Evolutionary conservation across 108 stramenopile genomes (phyloP), one percentile per base, ranked within the genome.

Genomic region (Cyclotella choctawhatcheeana): DNA sequence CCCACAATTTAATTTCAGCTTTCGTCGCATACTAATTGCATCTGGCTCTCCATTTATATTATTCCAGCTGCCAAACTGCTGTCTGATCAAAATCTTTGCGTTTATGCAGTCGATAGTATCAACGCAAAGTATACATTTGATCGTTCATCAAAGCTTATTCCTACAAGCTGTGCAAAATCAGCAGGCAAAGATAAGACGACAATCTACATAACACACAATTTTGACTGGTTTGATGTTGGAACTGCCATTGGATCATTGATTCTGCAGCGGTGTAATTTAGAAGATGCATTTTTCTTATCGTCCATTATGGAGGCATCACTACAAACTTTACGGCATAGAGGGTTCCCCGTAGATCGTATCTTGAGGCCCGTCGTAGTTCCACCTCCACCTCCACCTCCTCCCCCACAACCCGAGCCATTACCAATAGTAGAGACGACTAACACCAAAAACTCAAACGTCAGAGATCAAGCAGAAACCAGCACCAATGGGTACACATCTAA

Each of bases 201-300:
- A 0, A 67, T 92, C 10, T 88, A 72, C 30, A 75, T 89, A 6
- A 89, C 88, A 2, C 30, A 62, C 32, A 67, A 87, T 40, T 88
- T 87, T 25, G 89, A 90, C 53, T 84, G 81, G 79, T 92, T 92
- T 73, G 91, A 92, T 76, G 87, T 92, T 13, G 91, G 89, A 4
- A 79, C 74, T 34, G 84, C 84, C 2, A 79, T 92, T 56, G 91
- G 91, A 24, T 84, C 73, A 48, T 56, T 92, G 14, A 89, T 92
- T 53, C 73, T 92, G 12, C 52, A 88, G 51, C 77, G 88, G 14
- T 92, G 91, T 56, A 84, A 88, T 58, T 62, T 92, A 22, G 89
- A 92, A 48, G 89, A 92, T 69, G 86, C 86, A 5, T 88, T 92
- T 61, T 87, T 92, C 58, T 74, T 92, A 18, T 82, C 83, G 32